Evolutionary conservation across 208 protist genomes (phyloP).

Genomic region (Endotrypanum monterogeii): DNA sequence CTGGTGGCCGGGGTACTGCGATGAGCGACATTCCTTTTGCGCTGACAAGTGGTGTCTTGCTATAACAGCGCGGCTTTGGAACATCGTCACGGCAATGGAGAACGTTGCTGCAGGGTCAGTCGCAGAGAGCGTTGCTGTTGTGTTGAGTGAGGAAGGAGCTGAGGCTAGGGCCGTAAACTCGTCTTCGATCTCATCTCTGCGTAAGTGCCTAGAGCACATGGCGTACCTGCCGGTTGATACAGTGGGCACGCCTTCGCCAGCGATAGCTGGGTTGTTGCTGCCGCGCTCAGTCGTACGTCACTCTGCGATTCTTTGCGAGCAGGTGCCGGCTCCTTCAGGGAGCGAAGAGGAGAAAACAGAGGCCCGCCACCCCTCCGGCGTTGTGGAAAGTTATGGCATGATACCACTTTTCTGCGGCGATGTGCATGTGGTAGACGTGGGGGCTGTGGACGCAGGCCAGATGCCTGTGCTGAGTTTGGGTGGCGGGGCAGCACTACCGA

Average conservation of each 20-base stretch:
- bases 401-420: slow-evolving; percentile 29
- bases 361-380: not conserved
- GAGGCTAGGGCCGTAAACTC: not conserved
- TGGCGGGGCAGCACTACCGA: slow-evolving; percentile 7
- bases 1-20: slow-evolving; percentile 46
- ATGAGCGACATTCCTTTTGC: slow-evolving; percentile 34
- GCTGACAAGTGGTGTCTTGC: slow-evolving; percentile 49
- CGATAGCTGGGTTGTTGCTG: not conserved
- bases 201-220: not conserved
- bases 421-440: slow-evolving; percentile 36
- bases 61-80: slow-evolving; percentile 32
- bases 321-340: not conserved
- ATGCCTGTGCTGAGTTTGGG: slow-evolving; percentile 3
- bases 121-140: slow-evolving; percentile 8
- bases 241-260: not conserved
- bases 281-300: slow-evolving; percentile 17
- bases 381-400: slow-evolving; percentile 6
- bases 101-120: not conserved
- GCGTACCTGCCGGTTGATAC: slow-evolving; percentile 4
- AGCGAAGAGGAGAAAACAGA: not conserved
- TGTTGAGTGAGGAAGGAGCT: not conserved
- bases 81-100: slow-evolving; percentile 29
- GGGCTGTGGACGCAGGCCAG: not conserved
- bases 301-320: slow-evolving; percentile 38
- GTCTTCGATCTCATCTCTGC: not conserved